Evolutionary conservation across 2,329 filamentous ascomycete genomes (phyloP).

Genomic region (Colletotrichum tabaci): DNA sequence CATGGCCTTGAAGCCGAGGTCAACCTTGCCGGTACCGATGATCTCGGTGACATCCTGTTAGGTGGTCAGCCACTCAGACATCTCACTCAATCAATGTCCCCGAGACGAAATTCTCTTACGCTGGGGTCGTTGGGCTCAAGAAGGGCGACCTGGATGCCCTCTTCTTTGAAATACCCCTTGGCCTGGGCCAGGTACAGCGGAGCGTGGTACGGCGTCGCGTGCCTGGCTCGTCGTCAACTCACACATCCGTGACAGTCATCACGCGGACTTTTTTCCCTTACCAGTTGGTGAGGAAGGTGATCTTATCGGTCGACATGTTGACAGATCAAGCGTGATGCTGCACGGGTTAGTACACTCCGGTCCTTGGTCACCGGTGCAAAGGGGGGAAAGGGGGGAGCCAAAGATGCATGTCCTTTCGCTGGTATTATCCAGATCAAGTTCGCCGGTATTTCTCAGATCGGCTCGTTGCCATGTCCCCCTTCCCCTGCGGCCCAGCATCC

Average conservation of each 20-base stretch:
- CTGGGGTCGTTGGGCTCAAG: conserved; percentile 84
- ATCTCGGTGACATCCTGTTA: conserved; percentile 83
- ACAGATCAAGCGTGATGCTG: conserved; percentile 61
- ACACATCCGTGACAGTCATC: conserved; percentile 5
- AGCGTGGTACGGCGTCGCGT: conserved; percentile 85
- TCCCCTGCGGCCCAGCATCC: background rate
- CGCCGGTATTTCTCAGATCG: conserved; percentile 83
- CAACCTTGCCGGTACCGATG: conserved; percentile 82
- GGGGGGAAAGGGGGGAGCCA: conserved; percentile 55
- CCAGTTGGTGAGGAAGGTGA: conserved; percentile 89
- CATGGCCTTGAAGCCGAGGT: conserved; percentile 88
- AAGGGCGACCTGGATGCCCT: conserved; percentile 83
- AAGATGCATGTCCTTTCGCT: conserved; percentile 91
- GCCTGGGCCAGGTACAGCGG: conserved; percentile 83
- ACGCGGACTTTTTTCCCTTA: conserved; percentile 56
- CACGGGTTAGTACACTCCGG: conserved; percentile 61
- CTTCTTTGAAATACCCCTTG: conserved; percentile 81
- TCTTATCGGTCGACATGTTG: conserved; percentile 86
- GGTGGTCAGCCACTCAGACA: background rate
- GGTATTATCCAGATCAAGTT: conserved; percentile 92
- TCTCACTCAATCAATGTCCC: too few species aligned
- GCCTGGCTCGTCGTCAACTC: conserved; percentile 64
- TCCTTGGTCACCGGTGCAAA: conserved; percentile 45
- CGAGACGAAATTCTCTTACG: conserved; percentile 53
- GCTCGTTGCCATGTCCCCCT: conserved; percentile 47